Base-by-base conservation (phyloP, 192 early-diverging fungal genomes). In the Podila clonocystis region DNA sequence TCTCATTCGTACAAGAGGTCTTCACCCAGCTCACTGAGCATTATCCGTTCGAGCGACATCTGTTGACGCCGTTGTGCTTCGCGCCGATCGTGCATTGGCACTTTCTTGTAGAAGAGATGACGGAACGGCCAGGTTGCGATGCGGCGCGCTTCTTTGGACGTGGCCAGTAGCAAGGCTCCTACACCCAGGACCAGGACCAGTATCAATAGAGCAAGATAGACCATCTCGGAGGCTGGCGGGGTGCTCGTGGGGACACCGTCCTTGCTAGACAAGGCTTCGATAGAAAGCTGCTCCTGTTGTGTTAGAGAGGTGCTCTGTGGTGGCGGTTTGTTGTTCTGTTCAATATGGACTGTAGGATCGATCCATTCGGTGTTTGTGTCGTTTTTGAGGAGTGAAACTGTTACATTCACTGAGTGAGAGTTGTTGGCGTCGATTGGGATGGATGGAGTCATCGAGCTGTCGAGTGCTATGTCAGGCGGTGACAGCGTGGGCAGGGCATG, bases 1-100 rank as follows among this genome's bases (percentile, higher is more conserved):
- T 66, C 8, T 66, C 20, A 66, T 8, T 66, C 72, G 64, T 75
- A 68, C 34, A 74, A 38, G 19, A 68, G 73, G 24, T 68, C 67
- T 69, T 75, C 67, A 33, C 74, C 74, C 61, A 75, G 19, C 29
- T 75, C 74, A 28, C 31, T 50, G 28, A 75, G 34, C 74, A 75
- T 75, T 36, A 75, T 50, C 41, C 60, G 1, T 8, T 75, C 74
- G 62, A 75, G 58, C 6, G 67, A 74, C 26, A 36, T 33, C 7
- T 29, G 30, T 8, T 36, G 33, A 22, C 33, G 28, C 34, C 62
- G 62, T 34, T 63, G 20, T 3, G 9, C 7, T 7, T 63, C 29
- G 9, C 33, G 41, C 4, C 34, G 24, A 7, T 68, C 67, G 4
- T 69, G 29, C 5, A 29, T n/a, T 1, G 74, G 66, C 1, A 75